Evolutionary conservation across 2,329 filamentous ascomycete species (phyloP), one percentile per base, ranked within the genome.

Genomic region (Clonostachys chloroleuca): DNA sequence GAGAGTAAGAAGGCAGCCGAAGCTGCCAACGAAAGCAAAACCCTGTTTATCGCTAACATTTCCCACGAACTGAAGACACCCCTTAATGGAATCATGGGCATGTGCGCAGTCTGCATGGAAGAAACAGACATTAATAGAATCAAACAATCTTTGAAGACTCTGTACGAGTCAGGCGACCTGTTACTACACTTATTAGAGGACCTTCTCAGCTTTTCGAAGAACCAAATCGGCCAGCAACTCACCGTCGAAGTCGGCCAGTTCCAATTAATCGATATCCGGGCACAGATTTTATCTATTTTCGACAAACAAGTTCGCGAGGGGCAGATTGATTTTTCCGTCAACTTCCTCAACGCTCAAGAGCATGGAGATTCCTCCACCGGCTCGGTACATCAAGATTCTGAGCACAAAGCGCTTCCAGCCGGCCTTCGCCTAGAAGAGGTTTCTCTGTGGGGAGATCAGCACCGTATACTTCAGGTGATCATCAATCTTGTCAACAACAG

Each of bases 11-110:
- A 90, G 68, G 89, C 90, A 2, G 92, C 92, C 2, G 92, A 96
- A 65, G 87, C 89, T n/a, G 92, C 92, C 5, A 96, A 96, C 57
- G 89, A 96, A 67, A 95, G 89, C 74, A 99, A 99, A 70, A 97
- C 94, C 0, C 75, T 97, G 9, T 97, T 97, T 69, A 95, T 99
- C 52, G 94, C 94, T 16, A 97, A 97, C 58, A 96, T 97, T 44
- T 86, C 83, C 1, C 82, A 85, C 56, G 81, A 97, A 64, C 75
- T 99, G 35, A 95, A 96, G 62, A 99, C 94, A 2, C 94, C 94
- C 0, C 76, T 97, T 48, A 97, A 97, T 60, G 94, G 92, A 12
- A 96, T 97, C 43, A 75, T 99, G 58, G 94, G 94, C 49, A 94
- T 96, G 86, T 92, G 87, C 55, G 87, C 90, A 0, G 87, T 96